phyloP scores from a whole-genome alignment of 176 grass and related monocot species.

The Oryza australiensis region DNA sequence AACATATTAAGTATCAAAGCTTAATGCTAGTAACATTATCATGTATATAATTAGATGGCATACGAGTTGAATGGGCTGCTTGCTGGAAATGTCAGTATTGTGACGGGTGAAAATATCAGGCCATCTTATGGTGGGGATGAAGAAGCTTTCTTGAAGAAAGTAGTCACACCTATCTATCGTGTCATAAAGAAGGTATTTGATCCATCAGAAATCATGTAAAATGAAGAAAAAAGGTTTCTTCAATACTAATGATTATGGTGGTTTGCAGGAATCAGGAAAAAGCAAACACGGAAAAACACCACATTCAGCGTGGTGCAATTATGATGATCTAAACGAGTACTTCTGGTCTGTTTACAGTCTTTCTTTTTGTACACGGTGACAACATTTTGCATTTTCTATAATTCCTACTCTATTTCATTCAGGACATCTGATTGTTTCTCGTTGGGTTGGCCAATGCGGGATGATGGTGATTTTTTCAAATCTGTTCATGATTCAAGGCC shows the following conservation, averaged over 20 bases:
- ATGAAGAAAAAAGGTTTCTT: slow-evolving; percentile 28
- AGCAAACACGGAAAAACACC: slow-evolving; percentile 87
- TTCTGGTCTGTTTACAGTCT: slow-evolving; percentile 68
- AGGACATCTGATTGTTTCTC: slow-evolving; percentile 94
- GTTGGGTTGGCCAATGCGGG: slow-evolving; percentile 95
- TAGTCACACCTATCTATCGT: slow-evolving; percentile 81
- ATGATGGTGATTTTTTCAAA: slow-evolving; percentile 94
- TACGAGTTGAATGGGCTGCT: slow-evolving; percentile 87
- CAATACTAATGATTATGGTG: slow-evolving; percentile 33
- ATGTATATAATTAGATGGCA: slow-evolving; percentile 74
- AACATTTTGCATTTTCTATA: slow-evolving; percentile 23
- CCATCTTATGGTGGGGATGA: slow-evolving; percentile 93
- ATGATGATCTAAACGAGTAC: slow-evolving; percentile 94
- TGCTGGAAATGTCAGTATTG: slow-evolving; percentile 83
- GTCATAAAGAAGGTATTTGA: slow-evolving; percentile 68
- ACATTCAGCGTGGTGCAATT: slow-evolving; percentile 97
- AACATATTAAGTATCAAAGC: slow-evolving; percentile 10
- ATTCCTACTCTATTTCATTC: slow-evolving; percentile 38
- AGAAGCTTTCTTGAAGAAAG: slow-evolving; percentile 95
- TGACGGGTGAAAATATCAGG: slow-evolving; percentile 93
- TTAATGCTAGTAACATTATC: slow-evolving; percentile 12
- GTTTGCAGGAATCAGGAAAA: slow-evolving; percentile 85
- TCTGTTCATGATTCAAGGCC: slow-evolving; percentile 60
- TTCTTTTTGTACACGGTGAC: slow-evolving; percentile 16
- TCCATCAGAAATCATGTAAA: slow-evolving; percentile 4